Evolutionary conservation across 208 protist genomes (phyloP), one percentile per base, ranked within the genome.

Genomic region (Crithidia fasciculata): DNA sequence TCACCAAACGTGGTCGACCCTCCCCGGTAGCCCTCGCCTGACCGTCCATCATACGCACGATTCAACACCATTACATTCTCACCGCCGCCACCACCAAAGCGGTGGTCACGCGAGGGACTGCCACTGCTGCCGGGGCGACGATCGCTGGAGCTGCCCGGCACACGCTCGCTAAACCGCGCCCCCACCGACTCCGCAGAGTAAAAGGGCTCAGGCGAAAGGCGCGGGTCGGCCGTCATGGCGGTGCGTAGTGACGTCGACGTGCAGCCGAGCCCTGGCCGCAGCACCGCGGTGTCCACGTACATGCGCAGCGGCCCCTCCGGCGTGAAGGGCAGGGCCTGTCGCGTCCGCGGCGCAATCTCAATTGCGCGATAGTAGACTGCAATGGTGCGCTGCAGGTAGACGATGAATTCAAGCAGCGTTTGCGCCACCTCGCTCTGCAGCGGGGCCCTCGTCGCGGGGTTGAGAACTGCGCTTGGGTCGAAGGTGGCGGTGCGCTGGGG

Each of bases 401-500:
- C 43, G 37, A 74, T 67, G 41, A 82, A 64, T 67, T 82, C 78
- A 2, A 82, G 72, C 47, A 82, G 68, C 61, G 59, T 75, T 55
- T 78, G 54, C 41, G 66, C 59, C 19, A 78, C 67, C 37, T 57
- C 65, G 18, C 44, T 56, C 37, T 82, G 72, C 47, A 74, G 69
- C 41, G 69, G 69, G 6, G 43, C 53, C 5, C 69, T 58, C 13
- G 69, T 57, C 40, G 58, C 50, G 3, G 69, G 49, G 60, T 56
- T 61, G 7, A 64, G 53, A 6, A 68, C 6, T 3, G 43, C 58
- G 43, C 13, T 41, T 3, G 56, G 28, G 57, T 64, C 67, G 9
- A 64, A 57, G 4, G 57, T 3, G 18, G 57, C 15, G 67, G 43
- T 72, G 56, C 60, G 69, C 69, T 63, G 69, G 18, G 59, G 60